Evolutionary conservation across 257 asterid species (phyloP), one percentile per base, ranked within the genome.

Genomic region (Mentha longifolia): DNA sequence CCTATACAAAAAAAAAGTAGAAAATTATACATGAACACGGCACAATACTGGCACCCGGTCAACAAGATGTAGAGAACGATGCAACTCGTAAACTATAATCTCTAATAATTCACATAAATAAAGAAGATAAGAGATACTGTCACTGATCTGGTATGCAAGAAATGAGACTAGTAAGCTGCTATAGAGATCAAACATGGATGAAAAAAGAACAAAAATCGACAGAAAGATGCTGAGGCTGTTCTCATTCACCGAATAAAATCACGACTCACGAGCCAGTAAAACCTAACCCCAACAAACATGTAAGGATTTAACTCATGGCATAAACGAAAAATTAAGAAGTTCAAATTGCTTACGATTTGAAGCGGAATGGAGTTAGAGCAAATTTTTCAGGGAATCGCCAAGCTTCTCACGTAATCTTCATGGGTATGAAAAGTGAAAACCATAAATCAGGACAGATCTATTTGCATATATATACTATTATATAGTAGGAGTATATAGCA

Each of bases 371-470:
- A 22, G 46, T 3, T n/a, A 65, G 47, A 64, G 74, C 63, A 28
- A 30, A 56, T 12, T 55, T 78, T n/a, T 28, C 61, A 8, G 62
- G 73, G 16, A 68, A 72, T 39, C 57, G n/a, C 74, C 19, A 54
- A 59, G 64, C 51, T 79, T 51, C 39, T 3, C 46, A 59, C 71
- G 43, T 15, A 55, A 56, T 69, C 71, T 49, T 70, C 79, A 15
- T 6, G 41, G 50, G 49, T 37, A 3, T 20, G 1, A 67, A 14
- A 56, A 8, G 47, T 22, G 67, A 47, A 68, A 59, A 25, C 6
- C 42, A 65, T 62, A 4, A 46, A 43, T 31, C n/a, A 56, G 30
- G 51, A 19, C 37, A 56, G 33, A 52, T 54, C 2, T 9, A 2
- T 10, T 0, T 19, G 5, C 15, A 1, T 4, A 35, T 8, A 3